These are phyloP conservation scores for Ambrosia trifida DNA, from an alignment of 129 eudicot species.

Conservation along the genomic window DNA sequence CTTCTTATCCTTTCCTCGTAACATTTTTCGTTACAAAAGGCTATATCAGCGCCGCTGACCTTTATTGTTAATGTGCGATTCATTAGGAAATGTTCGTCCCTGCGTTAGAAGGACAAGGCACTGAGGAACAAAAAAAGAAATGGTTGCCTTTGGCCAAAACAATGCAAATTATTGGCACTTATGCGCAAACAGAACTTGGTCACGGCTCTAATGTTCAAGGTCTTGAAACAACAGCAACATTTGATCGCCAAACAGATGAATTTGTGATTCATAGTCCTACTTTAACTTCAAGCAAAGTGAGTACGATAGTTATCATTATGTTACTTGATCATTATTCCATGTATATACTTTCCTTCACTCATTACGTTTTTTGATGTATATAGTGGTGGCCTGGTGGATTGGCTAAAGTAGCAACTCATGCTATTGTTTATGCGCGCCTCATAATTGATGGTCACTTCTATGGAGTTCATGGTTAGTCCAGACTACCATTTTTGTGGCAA, in stretches of 20 bases:
- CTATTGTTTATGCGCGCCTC: constrained; percentile 83
- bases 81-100: constrained; percentile 88
- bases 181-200: constrained; percentile 99
- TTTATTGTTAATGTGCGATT: background rate
- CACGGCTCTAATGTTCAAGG: constrained; percentile 99
- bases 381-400: constrained; percentile 99
- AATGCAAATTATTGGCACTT: constrained; percentile 96
- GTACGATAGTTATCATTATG: constrained; percentile 23
- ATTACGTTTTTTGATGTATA: constrained; percentile 19
- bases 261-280: constrained; percentile 91
- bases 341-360: background rate
- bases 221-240: constrained; percentile 96
- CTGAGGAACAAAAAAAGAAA: constrained; percentile 79
- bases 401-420: constrained; percentile 93
- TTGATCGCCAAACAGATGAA: constrained; percentile 81
- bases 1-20: background rate
- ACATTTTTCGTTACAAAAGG: background rate
- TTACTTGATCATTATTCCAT: background rate
- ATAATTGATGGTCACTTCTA: constrained; percentile 66
- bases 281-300: constrained; percentile 93
- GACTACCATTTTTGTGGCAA: background rate
- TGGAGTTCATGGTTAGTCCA: constrained; percentile 74
- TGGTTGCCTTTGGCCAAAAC: constrained; percentile 91
- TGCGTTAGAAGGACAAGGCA: constrained; percentile 83
- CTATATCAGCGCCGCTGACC: background rate